Percentiles rank a stretch among this genome's conserved stretches.
Conservation (phyloP, 2,329 filamentous ascomycete species). For the Diaporthe ampelina region DNA sequence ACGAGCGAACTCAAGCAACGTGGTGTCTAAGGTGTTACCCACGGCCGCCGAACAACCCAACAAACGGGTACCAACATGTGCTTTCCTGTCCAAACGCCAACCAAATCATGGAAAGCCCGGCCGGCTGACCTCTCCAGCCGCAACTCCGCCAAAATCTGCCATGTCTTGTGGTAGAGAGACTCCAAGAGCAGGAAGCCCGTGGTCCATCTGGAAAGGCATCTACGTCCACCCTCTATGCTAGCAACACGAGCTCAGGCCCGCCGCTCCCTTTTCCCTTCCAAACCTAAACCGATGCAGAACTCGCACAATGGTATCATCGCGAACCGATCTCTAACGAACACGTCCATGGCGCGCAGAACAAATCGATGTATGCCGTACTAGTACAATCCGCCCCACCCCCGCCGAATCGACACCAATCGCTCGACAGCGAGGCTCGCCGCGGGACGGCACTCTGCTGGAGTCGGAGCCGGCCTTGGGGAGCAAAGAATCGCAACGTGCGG, state of each 20-base stretch:
- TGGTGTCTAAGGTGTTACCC: slow-evolving; percentile 36
- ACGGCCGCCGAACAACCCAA: slow-evolving; percentile 29
- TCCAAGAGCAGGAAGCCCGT: slow-evolving; percentile 26
- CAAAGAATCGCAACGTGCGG: background rate
- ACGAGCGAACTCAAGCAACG: slow-evolving; percentile 26
- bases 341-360: slow-evolving; percentile 27
- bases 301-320: slow-evolving; percentile 46
- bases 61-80: slow-evolving; percentile 35
- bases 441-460: background rate
- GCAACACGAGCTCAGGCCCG: slow-evolving; percentile 18
- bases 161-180: slow-evolving; percentile 9
- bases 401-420: background rate
- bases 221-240: slow-evolving; percentile 37
- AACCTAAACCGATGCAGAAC: slow-evolving; percentile 35
- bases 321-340: slow-evolving; percentile 40
- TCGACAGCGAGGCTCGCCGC: slow-evolving; percentile 2
- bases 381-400: slow-evolving; percentile 31
- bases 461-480: background rate
- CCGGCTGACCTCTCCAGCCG: slow-evolving; percentile 26
- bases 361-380: slow-evolving; percentile 34
- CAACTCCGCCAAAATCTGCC: slow-evolving; percentile 25
- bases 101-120: slow-evolving; percentile 17
- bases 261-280: slow-evolving; percentile 27
- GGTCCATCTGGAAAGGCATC: slow-evolving; percentile 24
- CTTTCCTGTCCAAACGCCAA: slow-evolving; percentile 17